phyloP scores from a whole-genome alignment of 306 rosid species.

The Fragaria ananassa region DNA sequence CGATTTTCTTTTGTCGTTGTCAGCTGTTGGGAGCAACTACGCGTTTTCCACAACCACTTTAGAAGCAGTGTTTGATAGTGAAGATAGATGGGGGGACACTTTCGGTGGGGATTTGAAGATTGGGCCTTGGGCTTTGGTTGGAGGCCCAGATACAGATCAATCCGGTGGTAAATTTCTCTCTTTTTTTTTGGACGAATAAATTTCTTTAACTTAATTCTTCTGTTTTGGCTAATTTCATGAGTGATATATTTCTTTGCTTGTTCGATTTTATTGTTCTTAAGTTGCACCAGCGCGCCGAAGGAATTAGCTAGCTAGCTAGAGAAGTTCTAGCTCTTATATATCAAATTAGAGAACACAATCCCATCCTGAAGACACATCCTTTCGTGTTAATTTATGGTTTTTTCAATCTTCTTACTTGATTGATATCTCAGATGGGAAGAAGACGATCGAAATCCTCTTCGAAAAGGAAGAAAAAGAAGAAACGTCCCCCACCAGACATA shows the following conservation, averaged over 20 bases:
- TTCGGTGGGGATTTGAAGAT: neutral
- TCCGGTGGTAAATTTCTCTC: too few relatives aligned
- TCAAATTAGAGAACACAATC: too few relatives aligned
- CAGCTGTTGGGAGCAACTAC: neutral
- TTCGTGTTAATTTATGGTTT: neutral
- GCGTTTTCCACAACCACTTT: conserved; percentile 32
- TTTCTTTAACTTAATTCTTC: too few relatives aligned
- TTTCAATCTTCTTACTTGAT: neutral
- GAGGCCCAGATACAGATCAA: neutral
- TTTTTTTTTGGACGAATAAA: too few relatives aligned
- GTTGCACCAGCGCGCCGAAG: too few relatives aligned
- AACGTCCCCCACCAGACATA: neutral
- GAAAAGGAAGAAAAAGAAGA: neutral
- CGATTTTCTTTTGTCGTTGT: conserved; percentile 15
- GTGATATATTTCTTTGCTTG: too few relatives aligned
- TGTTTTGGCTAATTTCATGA: too few relatives aligned
- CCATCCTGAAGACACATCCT: neutral
- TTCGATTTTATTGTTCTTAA: too few relatives aligned
- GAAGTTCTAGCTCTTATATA: too few relatives aligned
- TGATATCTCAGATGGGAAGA: neutral
- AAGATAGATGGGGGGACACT: neutral
- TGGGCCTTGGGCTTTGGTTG: neutral
- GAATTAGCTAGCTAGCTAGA: too few relatives aligned
- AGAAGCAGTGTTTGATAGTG: neutral
- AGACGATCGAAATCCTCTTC: neutral